A percentile compares a stretch with the other conserved stretches of the same genome.
Evolutionary conservation across 768 basidiomycete species (phyloP).

Genomic region (Tylopilus sp.): DNA sequence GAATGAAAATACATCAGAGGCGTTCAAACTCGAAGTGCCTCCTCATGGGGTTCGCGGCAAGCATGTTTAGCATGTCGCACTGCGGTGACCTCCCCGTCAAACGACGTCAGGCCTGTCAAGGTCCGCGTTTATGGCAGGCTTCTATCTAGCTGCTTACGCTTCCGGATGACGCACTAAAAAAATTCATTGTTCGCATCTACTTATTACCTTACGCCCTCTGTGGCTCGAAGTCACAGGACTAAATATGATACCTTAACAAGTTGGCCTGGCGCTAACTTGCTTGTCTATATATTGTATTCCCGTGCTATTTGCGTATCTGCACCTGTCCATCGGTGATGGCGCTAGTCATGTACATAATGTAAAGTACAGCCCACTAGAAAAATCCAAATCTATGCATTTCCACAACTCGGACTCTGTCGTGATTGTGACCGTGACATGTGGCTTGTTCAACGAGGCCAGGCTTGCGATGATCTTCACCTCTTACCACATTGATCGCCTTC

Average conservation of each 20-base stretch:
- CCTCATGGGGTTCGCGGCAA: slow-evolving; percentile 8
- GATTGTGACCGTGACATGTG: too few relatives aligned
- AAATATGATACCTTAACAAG: slow-evolving; percentile 1
- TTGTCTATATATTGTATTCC: slow-evolving; percentile 26
- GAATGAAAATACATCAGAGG: slow-evolving; percentile 26
- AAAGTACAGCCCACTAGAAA: slow-evolving; percentile 3
- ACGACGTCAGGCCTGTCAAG: slow-evolving; percentile 6
- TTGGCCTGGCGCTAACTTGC: slow-evolving; percentile 19
- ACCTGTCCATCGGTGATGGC: slow-evolving; percentile 2
- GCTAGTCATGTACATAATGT: slow-evolving; percentile 20
- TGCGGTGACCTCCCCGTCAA: slow-evolving; percentile 3
- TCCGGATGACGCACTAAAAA: slow-evolving; percentile 9
- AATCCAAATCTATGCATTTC: not conserved
- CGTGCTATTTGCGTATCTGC: slow-evolving; percentile 11
- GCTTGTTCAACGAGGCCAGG: not conserved
- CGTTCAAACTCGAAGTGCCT: slow-evolving; percentile 7
- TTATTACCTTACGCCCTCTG: slow-evolving; percentile 13
- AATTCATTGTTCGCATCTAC: not conserved
- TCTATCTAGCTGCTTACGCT: not conserved
- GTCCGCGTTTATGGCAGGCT: slow-evolving; percentile 8
- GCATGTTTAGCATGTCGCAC: slow-evolving; percentile 1
- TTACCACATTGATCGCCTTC: slow-evolving; percentile 16
- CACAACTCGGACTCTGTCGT: not conserved
- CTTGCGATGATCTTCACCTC: slow-evolving; percentile 17
- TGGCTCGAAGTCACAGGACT: slow-evolving; percentile 7